Base-by-base conservation (phyloP, 1,139 yeast genomes). In the Ashbya aceris region DNA sequence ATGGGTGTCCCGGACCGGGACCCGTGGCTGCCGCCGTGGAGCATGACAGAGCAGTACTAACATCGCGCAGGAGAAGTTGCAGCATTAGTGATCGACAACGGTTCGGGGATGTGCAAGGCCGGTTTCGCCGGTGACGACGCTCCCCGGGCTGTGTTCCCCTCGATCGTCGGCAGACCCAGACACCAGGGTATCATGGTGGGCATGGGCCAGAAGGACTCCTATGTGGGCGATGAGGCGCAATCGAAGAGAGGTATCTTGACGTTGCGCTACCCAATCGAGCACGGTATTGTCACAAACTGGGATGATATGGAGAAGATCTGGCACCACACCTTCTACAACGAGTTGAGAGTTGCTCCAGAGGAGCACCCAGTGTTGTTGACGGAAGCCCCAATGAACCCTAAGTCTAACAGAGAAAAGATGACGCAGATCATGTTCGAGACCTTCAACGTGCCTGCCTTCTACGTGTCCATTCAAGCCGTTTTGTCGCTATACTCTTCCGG, bases 121-220 rank as follows among this genome's bases (percentile, higher is more conserved):
- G 98, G 98, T 76, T 91, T 89, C 71, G 98, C 98, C 79, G 98
- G 98, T 76, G 98, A 91, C 69, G 98, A 91, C 75, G 97, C 98
- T 56, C 98, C 98, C 69, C 85, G 96, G 74, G 98, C 98, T 64
- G 98, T 91, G 62, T 91, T 91, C 89, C 98, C 98, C 66, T 91
- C 98, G 53, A 91, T 91, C 67, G 98, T 91, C 58, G 98, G 98
- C 75, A 93, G 98, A 77, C 97, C 98, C 76, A 91, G 96, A 82
- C 98, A 91, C 72, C 97, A 91, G 74, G 98, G 97, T 81, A 89
- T 87, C 73, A 83, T 83, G 91, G 97, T 89, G 60, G 98, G 98
- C 72, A 89, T 91, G 96, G 96, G 96, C 69, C 97, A 91, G 77
- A 91, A 91, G 77, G 98, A 91, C 76, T 91, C 97, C 48, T 91